Percentiles rank a stretch among this genome's conserved stretches.
Evolutionary conservation across 768 basidiomycete genomes (phyloP).

Genomic region (Dioszegia hungarica): DNA sequence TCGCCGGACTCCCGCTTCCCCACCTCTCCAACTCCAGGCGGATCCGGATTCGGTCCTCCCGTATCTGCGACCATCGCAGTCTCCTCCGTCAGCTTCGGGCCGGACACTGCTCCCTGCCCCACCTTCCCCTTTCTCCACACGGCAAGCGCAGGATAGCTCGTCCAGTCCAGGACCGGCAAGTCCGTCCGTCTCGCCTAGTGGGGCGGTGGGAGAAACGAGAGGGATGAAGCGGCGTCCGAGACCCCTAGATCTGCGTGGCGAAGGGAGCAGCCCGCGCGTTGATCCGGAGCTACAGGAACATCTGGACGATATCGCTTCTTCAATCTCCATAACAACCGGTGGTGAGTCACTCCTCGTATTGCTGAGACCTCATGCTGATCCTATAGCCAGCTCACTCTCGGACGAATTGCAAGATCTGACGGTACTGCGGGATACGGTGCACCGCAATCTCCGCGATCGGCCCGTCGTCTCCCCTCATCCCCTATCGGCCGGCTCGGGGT

Average conservation of each 20-base stretch:
- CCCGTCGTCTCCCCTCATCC: constrained; percentile 29
- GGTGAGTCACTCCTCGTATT: no score
- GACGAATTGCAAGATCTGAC: constrained; percentile 30
- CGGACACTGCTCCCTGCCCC: no score
- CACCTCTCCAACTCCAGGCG: no score
- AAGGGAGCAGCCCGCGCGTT: neutral
- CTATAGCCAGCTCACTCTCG: constrained; percentile 12
- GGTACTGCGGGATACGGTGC: constrained; percentile 20
- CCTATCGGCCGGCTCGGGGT: no score
- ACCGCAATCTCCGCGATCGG: constrained; percentile 28
- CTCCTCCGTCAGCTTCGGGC: no score
- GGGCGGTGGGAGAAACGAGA: neutral
- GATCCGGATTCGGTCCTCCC: no score
- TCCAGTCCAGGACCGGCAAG: no score
- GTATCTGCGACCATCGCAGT: no score
- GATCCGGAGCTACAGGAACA: constrained; percentile 7
- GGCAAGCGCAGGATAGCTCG: no score
- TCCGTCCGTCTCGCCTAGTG: neutral
- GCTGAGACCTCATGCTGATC: no score
- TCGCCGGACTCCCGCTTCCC: no score
- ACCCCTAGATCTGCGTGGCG: neutral
- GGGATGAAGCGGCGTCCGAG: constrained; percentile 7
- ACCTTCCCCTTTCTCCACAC: no score
- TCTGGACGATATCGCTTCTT: constrained; percentile 1
- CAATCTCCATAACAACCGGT: neutral